Evolutionary conservation across 352 stramenopile species (phyloP).

Genomic region (Globisporangium alternatum): DNA sequence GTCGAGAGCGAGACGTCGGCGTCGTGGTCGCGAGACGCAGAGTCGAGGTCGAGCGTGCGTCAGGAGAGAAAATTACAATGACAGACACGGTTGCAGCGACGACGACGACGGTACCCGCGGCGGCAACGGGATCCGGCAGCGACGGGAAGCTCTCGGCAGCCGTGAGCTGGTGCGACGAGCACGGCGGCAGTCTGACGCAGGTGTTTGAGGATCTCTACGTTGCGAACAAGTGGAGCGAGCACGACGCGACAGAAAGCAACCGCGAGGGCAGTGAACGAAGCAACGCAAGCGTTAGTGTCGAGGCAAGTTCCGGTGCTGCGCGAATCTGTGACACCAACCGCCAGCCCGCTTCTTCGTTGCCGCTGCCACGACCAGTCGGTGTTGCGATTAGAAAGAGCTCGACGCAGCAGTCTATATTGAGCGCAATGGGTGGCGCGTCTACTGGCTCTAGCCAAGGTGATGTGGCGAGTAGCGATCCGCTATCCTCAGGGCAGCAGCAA

Average conservation of each 20-base stretch:
- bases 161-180: conserved; percentile 83
- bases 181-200: conserved; percentile 72
- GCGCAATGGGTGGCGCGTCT: not conserved
- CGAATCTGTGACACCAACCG: conserved; percentile 12
- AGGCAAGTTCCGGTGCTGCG: conserved; percentile 9
- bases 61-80: not conserved
- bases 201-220: conserved; percentile 56
- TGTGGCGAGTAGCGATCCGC: not conserved
- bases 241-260: not conserved
- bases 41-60: not conserved
- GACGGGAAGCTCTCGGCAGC: conserved; percentile 48
- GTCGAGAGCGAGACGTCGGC: not conserved
- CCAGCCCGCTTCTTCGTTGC: not conserved
- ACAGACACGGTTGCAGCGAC: conserved; percentile 1
- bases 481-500: not conserved
- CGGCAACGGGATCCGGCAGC: conserved; percentile 23
- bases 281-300: not conserved
- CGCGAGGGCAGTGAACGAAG: not conserved
- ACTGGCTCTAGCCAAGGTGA: not conserved
- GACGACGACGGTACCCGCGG: not conserved
- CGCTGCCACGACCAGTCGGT: not conserved
- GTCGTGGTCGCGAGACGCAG: not conserved
- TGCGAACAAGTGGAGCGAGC: not conserved
- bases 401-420: conserved; percentile 16
- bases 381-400: conserved; percentile 13